Evolutionary conservation across 345 rosid species (phyloP), one percentile per base, ranked within the genome.

Genomic region (Ceriops zippeliana): DNA sequence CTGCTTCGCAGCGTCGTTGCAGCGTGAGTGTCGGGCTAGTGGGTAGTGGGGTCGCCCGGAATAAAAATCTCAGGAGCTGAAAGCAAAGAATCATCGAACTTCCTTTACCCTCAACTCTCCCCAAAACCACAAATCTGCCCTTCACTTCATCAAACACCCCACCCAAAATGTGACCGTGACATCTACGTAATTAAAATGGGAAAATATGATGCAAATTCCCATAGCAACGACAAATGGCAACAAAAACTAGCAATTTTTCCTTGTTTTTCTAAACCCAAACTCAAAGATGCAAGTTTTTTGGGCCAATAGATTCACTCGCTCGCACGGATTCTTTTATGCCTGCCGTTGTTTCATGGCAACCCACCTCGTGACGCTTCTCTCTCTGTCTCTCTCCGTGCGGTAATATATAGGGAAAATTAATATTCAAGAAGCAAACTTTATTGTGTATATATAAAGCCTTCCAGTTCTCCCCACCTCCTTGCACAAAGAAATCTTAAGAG

Each of bases 221-320:
- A 11, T 13, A 42, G 5, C 49, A 11, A 13, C 15, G 49, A 42
- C 19, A 42, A 42, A 42, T 42, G 49, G 5, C 5, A 42, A 42
- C 49, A 42, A 42, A 42, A 42, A 42, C 49, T 42, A 13, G 47
- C 30, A 13, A 2, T 3, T 11, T 0, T 42, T 1, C 7, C 2
- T 38, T 38, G 0, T 38, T 38, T 10, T 38, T 10, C 2, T 38
- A 1, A 7, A 6, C 4, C 51, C 21, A 27, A 19, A 52, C 66
- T 58, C 31, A 54, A 37, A 47, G 73, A 54, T 64, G 71, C 79
- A 67, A 73, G 73, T 59, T 62, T 38, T 57, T 57, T 28, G 16
- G 74, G 80, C 84, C 93, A 82, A 80, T 82, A 78, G 74, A 75
- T 83, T 85, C 79, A 47, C 75, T 54, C 28, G 38, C 81, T 13